These are phyloP conservation scores for Arthrocladium fulminans DNA, from an alignment of 2,329 filamentous ascomycete genomes.

Conservation along the genomic window DNA sequence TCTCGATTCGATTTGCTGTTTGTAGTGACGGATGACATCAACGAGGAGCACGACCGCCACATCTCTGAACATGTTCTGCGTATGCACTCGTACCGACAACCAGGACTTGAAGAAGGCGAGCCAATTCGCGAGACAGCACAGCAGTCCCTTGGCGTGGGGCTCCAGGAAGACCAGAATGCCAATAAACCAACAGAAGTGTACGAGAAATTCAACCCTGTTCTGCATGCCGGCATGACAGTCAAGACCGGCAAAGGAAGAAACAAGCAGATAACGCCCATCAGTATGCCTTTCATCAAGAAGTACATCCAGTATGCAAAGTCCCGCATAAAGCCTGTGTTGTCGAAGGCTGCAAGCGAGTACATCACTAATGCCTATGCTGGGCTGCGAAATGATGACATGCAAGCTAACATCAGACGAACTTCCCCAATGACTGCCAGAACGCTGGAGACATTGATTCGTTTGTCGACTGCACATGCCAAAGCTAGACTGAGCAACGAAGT, in stretches of 20 bases:
- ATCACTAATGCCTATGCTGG: conserved; percentile 87
- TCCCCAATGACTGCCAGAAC: conserved; percentile 95
- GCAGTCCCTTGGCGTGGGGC: conserved; percentile 78
- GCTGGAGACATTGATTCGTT: conserved; percentile 93
- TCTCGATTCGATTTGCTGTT: conserved; percentile 98
- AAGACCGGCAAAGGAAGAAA: conserved; percentile 64
- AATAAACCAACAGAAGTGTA: conserved; percentile 80
- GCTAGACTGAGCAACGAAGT: conserved; percentile 78
- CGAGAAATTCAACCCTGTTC: conserved; percentile 93
- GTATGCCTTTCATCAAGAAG: conserved; percentile 98
- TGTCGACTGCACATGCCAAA: conserved; percentile 93
- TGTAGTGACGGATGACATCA: conserved; percentile 95
- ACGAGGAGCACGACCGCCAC: conserved; percentile 81
- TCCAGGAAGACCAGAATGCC: conserved; percentile 64
- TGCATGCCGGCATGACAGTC: conserved; percentile 80
- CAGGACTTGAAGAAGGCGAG: conserved; percentile 86
- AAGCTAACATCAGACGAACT: conserved; percentile 85
- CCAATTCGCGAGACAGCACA: conserved; percentile 80
- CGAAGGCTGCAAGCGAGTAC: conserved; percentile 82
- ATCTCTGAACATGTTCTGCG: conserved; percentile 94
- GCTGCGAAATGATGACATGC: conserved; percentile 89
- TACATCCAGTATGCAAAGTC: conserved; percentile 98
- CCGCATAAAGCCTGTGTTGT: conserved; percentile 79
- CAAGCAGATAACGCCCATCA: conserved; percentile 62
- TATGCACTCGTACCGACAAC: conserved; percentile 91